Evolutionary conservation across 345 rosid species (phyloP).

Genomic region (Lepidium sativum): DNA sequence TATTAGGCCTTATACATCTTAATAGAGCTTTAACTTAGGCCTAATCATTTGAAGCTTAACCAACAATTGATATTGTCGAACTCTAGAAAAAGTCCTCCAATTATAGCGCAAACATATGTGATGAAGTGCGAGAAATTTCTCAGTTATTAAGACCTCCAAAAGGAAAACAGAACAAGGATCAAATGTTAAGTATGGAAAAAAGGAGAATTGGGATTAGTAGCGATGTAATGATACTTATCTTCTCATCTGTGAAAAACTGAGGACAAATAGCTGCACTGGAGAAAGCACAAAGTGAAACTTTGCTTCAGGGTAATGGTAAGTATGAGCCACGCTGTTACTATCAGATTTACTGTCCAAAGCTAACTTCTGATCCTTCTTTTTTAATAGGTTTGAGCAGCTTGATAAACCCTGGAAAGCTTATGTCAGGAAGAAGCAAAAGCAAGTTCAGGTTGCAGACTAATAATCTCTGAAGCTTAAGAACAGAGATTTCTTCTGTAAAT

Average conservation of each 20-base stretch:
- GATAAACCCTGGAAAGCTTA: too few relatives aligned
- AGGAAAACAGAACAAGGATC: neutral
- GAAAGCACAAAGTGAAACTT: constrained; percentile 92
- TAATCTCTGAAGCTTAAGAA: too few relatives aligned
- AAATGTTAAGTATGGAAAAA: neutral
- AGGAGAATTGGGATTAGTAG: neutral
- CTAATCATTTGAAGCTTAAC: too few relatives aligned
- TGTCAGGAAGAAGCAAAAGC: too few relatives aligned
- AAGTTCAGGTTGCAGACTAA: too few relatives aligned
- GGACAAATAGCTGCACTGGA: constrained; percentile 79
- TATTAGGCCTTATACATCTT: too few relatives aligned
- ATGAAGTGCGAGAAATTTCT: constrained; percentile 83
- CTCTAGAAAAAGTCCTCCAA: constrained; percentile 94
- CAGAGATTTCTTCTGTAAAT: too few relatives aligned
- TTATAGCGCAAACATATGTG: constrained; percentile 93
- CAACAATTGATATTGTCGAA: too few relatives aligned
- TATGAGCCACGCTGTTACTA: constrained; percentile 46
- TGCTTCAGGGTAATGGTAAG: constrained; percentile 52
- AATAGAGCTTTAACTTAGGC: too few relatives aligned
- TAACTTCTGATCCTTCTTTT: constrained; percentile 40
- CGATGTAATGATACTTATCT: neutral
- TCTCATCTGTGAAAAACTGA: neutral
- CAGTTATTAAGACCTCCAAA: constrained; percentile 67
- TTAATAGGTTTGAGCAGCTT: constrained; percentile 52
- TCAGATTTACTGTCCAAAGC: constrained; percentile 31